Percentiles rank a stretch among this genome's conserved stretches.
phyloP scores from a whole-genome alignment of 257 asterid genomes.

The Prunella vulgaris region DNA sequence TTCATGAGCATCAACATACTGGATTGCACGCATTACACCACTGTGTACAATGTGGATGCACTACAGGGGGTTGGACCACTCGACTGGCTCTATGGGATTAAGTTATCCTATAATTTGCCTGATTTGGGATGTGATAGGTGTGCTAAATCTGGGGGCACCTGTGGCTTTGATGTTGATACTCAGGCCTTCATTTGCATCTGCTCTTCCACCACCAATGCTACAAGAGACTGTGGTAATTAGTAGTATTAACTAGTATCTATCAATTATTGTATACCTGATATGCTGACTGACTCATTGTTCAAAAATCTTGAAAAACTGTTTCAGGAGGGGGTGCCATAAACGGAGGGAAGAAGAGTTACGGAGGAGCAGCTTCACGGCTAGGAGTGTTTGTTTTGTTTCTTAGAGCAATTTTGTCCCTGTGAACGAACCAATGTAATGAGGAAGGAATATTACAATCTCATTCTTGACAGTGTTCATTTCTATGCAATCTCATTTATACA shows the following conservation, averaged over 20 bases:
- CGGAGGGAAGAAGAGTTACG: constrained; percentile 21
- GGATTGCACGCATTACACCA: constrained; percentile 86
- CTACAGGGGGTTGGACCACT: constrained; percentile 61
- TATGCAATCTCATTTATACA: too few species aligned
- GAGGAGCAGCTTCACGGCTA: constrained; percentile 16
- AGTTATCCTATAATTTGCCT: constrained; percentile 50
- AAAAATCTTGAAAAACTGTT: not conserved
- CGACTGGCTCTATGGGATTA: constrained; percentile 87
- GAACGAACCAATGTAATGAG: not conserved
- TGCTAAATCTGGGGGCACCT: constrained; percentile 59
- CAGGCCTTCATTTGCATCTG: constrained; percentile 64
- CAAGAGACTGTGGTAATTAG: constrained; percentile 71
- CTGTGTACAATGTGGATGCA: constrained; percentile 60
- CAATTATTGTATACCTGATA: not conserved
- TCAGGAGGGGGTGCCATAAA: constrained; percentile 28
- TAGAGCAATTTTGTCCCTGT: constrained; percentile 10
- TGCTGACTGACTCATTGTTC: not conserved
- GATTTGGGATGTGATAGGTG: constrained; percentile 72
- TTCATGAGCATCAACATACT: constrained; percentile 86
- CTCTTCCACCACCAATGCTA: constrained; percentile 48
- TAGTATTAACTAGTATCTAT: too few species aligned
- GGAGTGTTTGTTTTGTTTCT: constrained; percentile 24
- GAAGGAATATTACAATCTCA: not conserved
- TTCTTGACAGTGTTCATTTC: too few species aligned
- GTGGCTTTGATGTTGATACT: constrained; percentile 91